Evolutionary conservation across 176 grass and related monocot species (phyloP).

Genomic region (Hordeum vulgare): MorexV3_pseudomolecules_assembly NC_058522.1:417854857-417855356

Average conservation of each 20-base stretch:
- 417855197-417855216: not conserved
- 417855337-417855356: not conserved
- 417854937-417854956: not conserved
- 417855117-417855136: not conserved
- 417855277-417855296: not conserved
- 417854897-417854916: not conserved
- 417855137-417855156: constrained; percentile 7
- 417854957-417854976: not conserved
- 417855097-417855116: not conserved
- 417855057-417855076: not conserved
- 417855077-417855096: constrained; percentile 11
- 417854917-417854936: not conserved
- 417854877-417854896: not conserved
- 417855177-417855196: constrained; percentile 14
- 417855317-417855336: not conserved
- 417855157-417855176: not conserved
- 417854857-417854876: not conserved
- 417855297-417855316: not conserved
- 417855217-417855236: not conserved
- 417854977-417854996: constrained; percentile 27
- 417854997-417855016: constrained; percentile 14
- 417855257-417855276: not conserved
- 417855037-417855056: not conserved
- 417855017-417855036: not conserved
- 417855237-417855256: not conserved